These are phyloP conservation scores for Ophiostoma sp. DNA, from an alignment of 2,329 filamentous ascomycete species.

Conservation along the genomic window DNA sequence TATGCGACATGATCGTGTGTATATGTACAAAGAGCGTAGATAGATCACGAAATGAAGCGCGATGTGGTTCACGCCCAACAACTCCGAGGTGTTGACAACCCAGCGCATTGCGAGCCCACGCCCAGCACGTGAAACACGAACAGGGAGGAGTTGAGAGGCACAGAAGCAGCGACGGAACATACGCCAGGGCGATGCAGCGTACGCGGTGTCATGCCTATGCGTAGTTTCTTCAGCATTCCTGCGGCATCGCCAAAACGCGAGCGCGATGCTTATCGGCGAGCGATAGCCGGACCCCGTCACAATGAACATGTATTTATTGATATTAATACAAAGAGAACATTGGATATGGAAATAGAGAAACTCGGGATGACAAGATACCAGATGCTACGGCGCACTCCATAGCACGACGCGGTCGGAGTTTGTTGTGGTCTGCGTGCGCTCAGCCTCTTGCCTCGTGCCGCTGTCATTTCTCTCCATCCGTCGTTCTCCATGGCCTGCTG, in stretches of 20 bases:
- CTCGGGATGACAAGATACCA: not conserved
- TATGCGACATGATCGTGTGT: no score
- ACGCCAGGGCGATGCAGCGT: not conserved
- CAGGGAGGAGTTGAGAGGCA: no score
- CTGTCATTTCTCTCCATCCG: not conserved
- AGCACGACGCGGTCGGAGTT: not conserved
- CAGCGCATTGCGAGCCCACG: not conserved
- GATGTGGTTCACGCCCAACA: no score
- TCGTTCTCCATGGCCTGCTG: not conserved
- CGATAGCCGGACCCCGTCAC: not conserved
- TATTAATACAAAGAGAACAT: not conserved
- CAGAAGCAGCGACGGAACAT: no score
- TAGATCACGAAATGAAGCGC: no score
- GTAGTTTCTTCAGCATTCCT: not conserved
- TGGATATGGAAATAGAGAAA: not conserved
- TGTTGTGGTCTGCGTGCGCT: constrained; percentile 6
- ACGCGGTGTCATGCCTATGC: not conserved
- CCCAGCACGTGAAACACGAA: not conserved
- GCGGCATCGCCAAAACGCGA: not conserved
- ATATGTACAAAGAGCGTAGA: no score
- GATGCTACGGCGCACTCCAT: not conserved
- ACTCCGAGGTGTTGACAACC: not conserved
- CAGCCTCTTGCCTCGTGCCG: constrained; percentile 12
- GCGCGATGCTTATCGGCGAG: not conserved
- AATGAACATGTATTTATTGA: not conserved